Percentiles rank a stretch among this genome's conserved stretches.
phyloP scores from a whole-genome alignment of 2,329 filamentous ascomycete species.

The Fusarium albosuccineum region DNA sequence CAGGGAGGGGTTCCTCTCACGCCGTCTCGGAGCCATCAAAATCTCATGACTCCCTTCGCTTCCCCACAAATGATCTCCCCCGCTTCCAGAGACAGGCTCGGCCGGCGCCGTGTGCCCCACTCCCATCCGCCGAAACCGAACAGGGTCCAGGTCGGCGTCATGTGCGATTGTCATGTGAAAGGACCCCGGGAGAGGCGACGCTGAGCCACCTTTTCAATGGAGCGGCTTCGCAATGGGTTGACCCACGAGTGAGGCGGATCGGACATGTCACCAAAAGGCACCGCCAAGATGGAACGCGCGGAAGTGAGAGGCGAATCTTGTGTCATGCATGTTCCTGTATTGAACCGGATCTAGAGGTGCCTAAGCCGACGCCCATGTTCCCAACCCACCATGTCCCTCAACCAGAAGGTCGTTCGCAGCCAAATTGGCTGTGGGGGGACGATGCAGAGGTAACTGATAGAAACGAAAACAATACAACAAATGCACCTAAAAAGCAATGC shows the following conservation, averaged over 20 bases:
- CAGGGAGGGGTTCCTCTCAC: background rate
- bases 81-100: conserved; percentile 13
- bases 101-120: conserved; percentile 34
- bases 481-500: conserved; percentile 30
- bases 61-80: conserved; percentile 31
- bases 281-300: conserved; percentile 21
- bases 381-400: conserved; percentile 24
- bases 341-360: conserved; percentile 36
- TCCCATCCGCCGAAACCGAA: conserved; percentile 19
- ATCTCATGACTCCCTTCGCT: conserved; percentile 4
- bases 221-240: conserved; percentile 13
- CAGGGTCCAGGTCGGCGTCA: conserved; percentile 26
- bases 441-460: background rate
- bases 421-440: background rate
- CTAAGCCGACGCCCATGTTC: conserved; percentile 21
- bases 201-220: conserved; percentile 31
- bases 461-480: conserved; percentile 31
- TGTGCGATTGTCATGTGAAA: conserved; percentile 46
- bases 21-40: conserved; percentile 8
- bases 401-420: conserved; percentile 1
- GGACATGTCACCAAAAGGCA: conserved; percentile 21
- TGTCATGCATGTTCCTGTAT: conserved; percentile 36
- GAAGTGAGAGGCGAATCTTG: conserved; percentile 33
- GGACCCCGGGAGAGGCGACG: conserved; percentile 16
- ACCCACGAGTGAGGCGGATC: conserved; percentile 18